A percentile compares a stretch with the other conserved stretches of the same genome.
These are phyloP conservation scores for Pulveroboletus sp. DNA, from an alignment of 768 basidiomycete genomes.

Conservation along the genomic window DNA sequence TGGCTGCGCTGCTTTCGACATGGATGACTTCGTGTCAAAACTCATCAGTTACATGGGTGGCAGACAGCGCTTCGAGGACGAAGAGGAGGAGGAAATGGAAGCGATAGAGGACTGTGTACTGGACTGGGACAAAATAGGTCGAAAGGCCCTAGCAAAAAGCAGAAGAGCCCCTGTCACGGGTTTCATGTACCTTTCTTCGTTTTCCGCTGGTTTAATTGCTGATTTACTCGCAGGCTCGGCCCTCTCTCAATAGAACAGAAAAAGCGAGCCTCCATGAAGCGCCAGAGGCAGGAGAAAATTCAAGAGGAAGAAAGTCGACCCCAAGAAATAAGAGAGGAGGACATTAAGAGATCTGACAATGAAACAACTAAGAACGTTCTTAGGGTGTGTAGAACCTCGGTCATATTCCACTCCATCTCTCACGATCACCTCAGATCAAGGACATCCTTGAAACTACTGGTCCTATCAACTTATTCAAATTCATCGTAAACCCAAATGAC, in stretches of 20 bases:
- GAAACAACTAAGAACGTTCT: constrained; percentile 87
- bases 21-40: constrained; percentile 83
- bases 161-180: constrained; percentile 75
- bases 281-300: constrained; percentile 67
- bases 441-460: constrained; percentile 48
- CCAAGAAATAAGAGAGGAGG: constrained; percentile 77
- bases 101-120: constrained; percentile 47
- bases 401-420: background rate
- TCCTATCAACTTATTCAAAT: constrained; percentile 73
- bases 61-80: constrained; percentile 42
- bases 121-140: constrained; percentile 85
- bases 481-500: constrained; percentile 84
- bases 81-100: constrained; percentile 50
- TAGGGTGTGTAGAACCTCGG: constrained; percentile 43
- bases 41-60: constrained; percentile 76
- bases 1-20: constrained; percentile 83
- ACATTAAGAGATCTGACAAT: constrained; percentile 78
- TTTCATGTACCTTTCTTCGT: constrained; percentile 62
- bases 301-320: constrained; percentile 66
- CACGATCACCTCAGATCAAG: constrained; percentile 45
- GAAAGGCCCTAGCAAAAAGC: constrained; percentile 76
- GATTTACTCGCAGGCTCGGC: constrained; percentile 65
- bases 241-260: constrained; percentile 86
- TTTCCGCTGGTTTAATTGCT: constrained; percentile 3
- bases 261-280: constrained; percentile 55